These are phyloP conservation scores for Gnaphalium uliginosum DNA, from an alignment of 129 eudicot species.

Conservation along the genomic window DNA sequence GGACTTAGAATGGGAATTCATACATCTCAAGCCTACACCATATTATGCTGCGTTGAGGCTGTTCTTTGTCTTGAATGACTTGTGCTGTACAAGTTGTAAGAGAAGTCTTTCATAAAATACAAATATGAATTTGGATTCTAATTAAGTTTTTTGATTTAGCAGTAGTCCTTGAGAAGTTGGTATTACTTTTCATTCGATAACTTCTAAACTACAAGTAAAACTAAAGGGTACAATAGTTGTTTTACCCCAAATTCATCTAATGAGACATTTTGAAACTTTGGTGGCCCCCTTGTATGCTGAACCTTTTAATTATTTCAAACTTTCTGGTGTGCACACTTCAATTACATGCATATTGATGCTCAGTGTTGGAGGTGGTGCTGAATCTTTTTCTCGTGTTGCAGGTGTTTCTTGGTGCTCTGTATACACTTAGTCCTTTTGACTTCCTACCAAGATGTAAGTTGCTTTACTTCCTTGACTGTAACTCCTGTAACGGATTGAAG, in stretches of 20 bases:
- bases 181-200: too few relatives aligned
- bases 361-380: conserved; percentile 7
- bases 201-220: background rate
- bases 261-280: background rate
- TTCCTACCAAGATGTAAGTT: conserved; percentile 62
- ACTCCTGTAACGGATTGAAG: background rate
- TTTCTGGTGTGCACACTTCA: background rate
- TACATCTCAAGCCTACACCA: background rate
- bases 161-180: background rate
- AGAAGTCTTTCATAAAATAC: too few relatives aligned
- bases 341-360: background rate
- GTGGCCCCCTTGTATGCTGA: background rate
- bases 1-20: background rate
- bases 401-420: conserved; percentile 57
- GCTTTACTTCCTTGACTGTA: conserved; percentile 7
- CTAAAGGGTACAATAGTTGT: background rate
- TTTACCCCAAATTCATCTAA: background rate
- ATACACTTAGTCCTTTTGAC: conserved; percentile 56
- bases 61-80: background rate
- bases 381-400: conserved; percentile 37
- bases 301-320: background rate
- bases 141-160: background rate
- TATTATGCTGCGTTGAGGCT: background rate
- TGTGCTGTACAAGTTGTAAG: too few relatives aligned
- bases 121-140: too few relatives aligned